Evolutionary conservation across 306 rosid species (phyloP).

Genomic region (Cucumis melo): DNA sequence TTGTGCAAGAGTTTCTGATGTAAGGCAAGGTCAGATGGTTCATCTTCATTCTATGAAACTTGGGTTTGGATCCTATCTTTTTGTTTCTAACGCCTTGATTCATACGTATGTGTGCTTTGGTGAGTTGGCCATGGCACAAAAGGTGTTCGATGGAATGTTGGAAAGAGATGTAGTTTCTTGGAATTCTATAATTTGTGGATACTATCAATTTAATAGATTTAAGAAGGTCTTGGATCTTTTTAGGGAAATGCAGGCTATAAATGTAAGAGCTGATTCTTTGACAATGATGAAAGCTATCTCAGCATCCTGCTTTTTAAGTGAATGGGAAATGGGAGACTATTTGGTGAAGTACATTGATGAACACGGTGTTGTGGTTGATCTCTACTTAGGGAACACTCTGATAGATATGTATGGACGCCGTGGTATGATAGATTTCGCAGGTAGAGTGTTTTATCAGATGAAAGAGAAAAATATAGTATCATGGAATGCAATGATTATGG

Average conservation of each 20-base stretch:
- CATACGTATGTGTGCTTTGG: slow-evolving; percentile 32
- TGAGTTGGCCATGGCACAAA: slow-evolving; percentile 29
- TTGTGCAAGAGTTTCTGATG: slow-evolving; percentile 45
- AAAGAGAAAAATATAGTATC: slow-evolving; percentile 45
- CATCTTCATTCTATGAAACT: slow-evolving; percentile 43
- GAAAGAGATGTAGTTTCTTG: slow-evolving; percentile 76
- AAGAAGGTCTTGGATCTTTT: slow-evolving; percentile 50
- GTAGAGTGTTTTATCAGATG: slow-evolving; percentile 54
- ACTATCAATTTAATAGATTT: slow-evolving; percentile 33
- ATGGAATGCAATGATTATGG: slow-evolving; percentile 67
- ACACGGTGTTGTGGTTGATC: slow-evolving; percentile 31
- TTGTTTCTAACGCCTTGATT: slow-evolving; percentile 56
- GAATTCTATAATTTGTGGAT: slow-evolving; percentile 79
- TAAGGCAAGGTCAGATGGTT: slow-evolving; percentile 17
- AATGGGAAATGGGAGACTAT: slow-evolving; percentile 41
- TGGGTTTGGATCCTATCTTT: slow-evolving; percentile 42
- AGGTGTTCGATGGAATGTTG: slow-evolving; percentile 56
- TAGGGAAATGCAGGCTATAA: slow-evolving; percentile 28
- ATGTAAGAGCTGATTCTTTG: slow-evolving; percentile 50
- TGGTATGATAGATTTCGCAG: slow-evolving; percentile 34
- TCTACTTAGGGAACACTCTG: slow-evolving; percentile 65
- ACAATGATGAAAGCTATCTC: slow-evolving; percentile 63
- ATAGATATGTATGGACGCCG: slow-evolving; percentile 69
- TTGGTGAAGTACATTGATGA: slow-evolving; percentile 46
- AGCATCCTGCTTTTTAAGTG: slow-evolving; percentile 46